Evolutionary conservation across 73 alveolate species (phyloP), one percentile per base, ranked within the genome.

Genomic region (Chromera velia): DNA sequence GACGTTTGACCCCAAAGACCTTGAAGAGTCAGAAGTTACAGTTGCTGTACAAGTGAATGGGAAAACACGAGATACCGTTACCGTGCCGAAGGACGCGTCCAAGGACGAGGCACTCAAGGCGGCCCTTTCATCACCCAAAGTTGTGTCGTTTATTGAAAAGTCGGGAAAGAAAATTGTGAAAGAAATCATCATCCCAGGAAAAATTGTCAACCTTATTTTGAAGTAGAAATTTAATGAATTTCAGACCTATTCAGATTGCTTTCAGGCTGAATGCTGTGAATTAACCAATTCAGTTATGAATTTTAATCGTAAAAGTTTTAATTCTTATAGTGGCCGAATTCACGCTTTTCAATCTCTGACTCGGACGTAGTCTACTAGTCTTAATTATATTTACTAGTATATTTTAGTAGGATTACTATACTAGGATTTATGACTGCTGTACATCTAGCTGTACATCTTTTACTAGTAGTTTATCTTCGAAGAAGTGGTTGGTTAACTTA

Each of bases 321-420:
- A n/a, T n/a, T n/a, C n/a, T n/a, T n/a, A n/a, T n/a, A n/a, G n/a
- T n/a, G n/a, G n/a, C n/a, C n/a, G n/a, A n/a, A n/a, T n/a, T n/a
- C 55, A 7, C 22, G 55, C 22, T 40, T 4, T 13, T 40, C 13
- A 7, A 40, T 40, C 55, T 40, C 22, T 40, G 55, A 7, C 22
- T 40, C 22, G 13, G 55, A 40, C 22, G 55, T 40, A 29, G 68
- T 72, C 34, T 82, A 88, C 63, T 49, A 83, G 48, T 40, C 71
- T 63, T 28, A 73, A 40, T 40, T 13, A 40, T 13, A 13, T 40
- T 4, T 13, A 7, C 55, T n/a, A n/a, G n/a, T n/a, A n/a, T n/a
- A n/a, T n/a, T n/a, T n/a, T n/a, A n/a, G n/a, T n/a, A n/a, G n/a
- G n/a, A n/a, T n/a, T n/a, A n/a, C n/a, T n/a, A n/a, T n/a, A n/a